phyloP scores from a whole-genome alignment of 2,329 filamentous ascomycete genomes.

The Penicillium frequentans region DNA sequence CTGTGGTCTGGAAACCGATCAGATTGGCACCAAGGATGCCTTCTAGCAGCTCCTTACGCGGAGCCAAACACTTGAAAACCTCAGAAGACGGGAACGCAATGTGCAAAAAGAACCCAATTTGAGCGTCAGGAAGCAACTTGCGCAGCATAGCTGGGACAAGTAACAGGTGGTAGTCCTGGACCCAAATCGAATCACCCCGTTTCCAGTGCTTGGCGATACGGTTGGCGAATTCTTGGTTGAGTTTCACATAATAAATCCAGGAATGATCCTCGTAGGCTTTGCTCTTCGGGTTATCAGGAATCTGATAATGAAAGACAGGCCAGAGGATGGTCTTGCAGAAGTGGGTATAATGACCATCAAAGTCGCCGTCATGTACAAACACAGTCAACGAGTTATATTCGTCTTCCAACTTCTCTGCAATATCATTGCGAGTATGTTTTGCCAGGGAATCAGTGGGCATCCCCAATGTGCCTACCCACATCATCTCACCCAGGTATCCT shows the following conservation, averaged over 20 bases:
- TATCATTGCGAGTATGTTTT: constrained; percentile 74
- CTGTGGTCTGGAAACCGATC: constrained; percentile 88
- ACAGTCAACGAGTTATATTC: constrained; percentile 83
- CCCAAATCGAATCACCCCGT: constrained; percentile 87
- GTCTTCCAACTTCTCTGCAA: constrained; percentile 75
- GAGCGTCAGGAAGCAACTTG: constrained; percentile 80
- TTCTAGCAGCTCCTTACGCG: constrained; percentile 81
- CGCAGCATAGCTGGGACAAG: constrained; percentile 87
- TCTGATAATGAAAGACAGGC: constrained; percentile 98
- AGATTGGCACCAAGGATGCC: constrained; percentile 92
- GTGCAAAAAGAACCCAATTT: constrained; percentile 95
- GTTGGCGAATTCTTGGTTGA: constrained; percentile 92
- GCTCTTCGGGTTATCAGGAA: constrained; percentile 96
- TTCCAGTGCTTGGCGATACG: constrained; percentile 91
- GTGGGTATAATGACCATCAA: constrained; percentile 91
- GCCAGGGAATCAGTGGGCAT: constrained; percentile 89
- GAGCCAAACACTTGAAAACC: constrained; percentile 87
- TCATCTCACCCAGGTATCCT: constrained; percentile 69
- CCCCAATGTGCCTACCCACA: constrained; percentile 89
- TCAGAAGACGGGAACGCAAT: constrained; percentile 95
- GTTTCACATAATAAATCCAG: constrained; percentile 88
- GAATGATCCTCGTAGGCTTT: constrained; percentile 98
- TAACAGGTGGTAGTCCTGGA: constrained; percentile 93
- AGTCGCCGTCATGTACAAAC: constrained; percentile 85
- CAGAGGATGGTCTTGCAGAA: constrained; percentile 98